Evolutionary conservation across 2,329 filamentous ascomycete genomes (phyloP).

Genomic region (Biscogniauxia sp.): DNA sequence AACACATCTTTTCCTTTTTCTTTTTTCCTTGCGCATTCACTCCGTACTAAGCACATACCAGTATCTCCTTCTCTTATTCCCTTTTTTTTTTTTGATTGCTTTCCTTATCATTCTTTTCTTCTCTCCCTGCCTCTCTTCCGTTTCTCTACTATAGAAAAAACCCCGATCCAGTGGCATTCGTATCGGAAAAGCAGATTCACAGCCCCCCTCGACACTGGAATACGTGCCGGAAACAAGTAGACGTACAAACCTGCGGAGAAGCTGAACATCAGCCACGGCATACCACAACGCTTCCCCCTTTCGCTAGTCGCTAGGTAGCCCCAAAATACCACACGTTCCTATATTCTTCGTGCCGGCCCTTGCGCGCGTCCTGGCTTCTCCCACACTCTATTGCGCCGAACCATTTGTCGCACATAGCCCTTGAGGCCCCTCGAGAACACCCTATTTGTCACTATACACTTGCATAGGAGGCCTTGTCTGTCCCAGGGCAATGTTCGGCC

Average conservation of each 20-base stretch:
- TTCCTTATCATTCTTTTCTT: neutral
- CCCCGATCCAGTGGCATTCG: neutral
- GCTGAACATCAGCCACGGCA: slow-evolving; percentile 21
- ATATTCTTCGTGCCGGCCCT: slow-evolving; percentile 8
- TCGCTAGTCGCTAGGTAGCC: neutral
- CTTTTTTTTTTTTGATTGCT: neutral
- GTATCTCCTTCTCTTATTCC: neutral
- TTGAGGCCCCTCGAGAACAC: neutral
- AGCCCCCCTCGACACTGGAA: neutral
- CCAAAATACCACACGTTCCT: slow-evolving; percentile 4
- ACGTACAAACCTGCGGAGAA: slow-evolving; percentile 9
- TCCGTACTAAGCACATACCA: neutral
- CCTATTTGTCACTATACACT: slow-evolving; percentile 11
- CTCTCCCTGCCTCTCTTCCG: neutral
- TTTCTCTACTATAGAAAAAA: neutral
- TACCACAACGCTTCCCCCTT: neutral
- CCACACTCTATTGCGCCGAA: neutral
- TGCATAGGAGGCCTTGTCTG: slow-evolving; percentile 4
- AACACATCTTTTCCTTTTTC: neutral
- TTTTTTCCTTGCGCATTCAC: neutral
- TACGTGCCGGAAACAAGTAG: slow-evolving; percentile 12
- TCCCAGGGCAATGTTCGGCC: slow-evolving; percentile 17
- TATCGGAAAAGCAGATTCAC: neutral
- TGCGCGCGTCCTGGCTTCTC: slow-evolving; percentile 2
- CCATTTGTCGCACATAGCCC: slow-evolving; percentile 2